phyloP scores from a whole-genome alignment of 257 asterid genomes.

The Verbascum thapsus region DNA sequence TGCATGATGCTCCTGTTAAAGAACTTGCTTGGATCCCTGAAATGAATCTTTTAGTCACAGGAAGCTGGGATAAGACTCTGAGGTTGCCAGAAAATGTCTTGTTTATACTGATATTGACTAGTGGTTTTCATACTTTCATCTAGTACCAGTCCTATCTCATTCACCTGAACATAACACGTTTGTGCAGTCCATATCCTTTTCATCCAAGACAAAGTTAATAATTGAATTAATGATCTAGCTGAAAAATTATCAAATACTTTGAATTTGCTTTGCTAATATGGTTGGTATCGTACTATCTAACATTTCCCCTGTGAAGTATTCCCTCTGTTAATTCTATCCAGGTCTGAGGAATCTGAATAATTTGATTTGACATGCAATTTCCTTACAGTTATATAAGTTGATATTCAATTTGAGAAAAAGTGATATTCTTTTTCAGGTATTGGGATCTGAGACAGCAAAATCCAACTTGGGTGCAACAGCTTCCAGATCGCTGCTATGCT shows the following conservation, averaged over 20 bases:
- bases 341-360: conserved; percentile 2
- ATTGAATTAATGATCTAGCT: conserved; percentile 11
- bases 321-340: conserved; percentile 14
- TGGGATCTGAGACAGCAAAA: conserved; percentile 94
- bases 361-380: background rate
- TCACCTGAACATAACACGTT: background rate
- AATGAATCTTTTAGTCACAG: conserved; percentile 81
- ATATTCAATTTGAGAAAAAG: conserved; percentile 12
- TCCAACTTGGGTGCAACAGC: conserved; percentile 90
- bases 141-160: background rate
- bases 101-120: conserved; percentile 2
- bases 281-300: conserved; percentile 9
- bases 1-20: conserved; percentile 94
- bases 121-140: background rate
- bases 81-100: conserved; percentile 48
- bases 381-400: conserved; percentile 4
- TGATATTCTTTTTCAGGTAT: conserved; percentile 57
- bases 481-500: conserved; percentile 96
- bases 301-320: conserved; percentile 15
- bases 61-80: conserved; percentile 94
- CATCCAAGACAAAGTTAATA: conserved; percentile 12
- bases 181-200: conserved; percentile 3
- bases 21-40: conserved; percentile 96
- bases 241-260: conserved; percentile 2
- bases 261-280: conserved; percentile 4